A percentile compares a stretch with the other conserved stretches of the same genome.
phyloP scores from a whole-genome alignment of 1,139 yeast species.

The Suhomyces terraborum region DNA sequence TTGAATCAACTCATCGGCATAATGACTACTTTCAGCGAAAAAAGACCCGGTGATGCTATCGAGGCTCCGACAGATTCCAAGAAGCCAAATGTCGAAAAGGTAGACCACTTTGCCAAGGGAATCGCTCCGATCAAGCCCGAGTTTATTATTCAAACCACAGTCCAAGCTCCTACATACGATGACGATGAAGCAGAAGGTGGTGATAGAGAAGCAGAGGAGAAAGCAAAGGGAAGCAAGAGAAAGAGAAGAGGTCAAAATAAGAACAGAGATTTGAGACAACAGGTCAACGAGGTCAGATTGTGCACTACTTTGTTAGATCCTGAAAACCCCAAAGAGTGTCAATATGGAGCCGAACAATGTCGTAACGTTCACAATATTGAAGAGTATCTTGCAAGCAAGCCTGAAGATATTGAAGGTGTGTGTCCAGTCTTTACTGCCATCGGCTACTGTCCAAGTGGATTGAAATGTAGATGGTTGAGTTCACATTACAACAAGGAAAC shows the following conservation, averaged over 20 bases:
- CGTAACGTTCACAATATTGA: slow-evolving; percentile 74
- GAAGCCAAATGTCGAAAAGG: slow-evolving; percentile 23
- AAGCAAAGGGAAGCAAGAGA: slow-evolving; percentile 31
- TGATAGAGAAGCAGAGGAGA: slow-evolving; percentile 38
- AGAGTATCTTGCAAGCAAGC: slow-evolving; percentile 64
- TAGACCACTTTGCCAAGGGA: slow-evolving; percentile 41
- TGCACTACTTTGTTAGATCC: slow-evolving; percentile 67
- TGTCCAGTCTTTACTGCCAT: slow-evolving; percentile 85
- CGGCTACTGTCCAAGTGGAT: slow-evolving; percentile 91
- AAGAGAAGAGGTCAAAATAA: slow-evolving; percentile 86
- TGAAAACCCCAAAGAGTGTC: slow-evolving; percentile 50
- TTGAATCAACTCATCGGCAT: not conserved
- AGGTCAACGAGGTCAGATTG: slow-evolving; percentile 62
- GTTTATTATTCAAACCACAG: slow-evolving; percentile 40
- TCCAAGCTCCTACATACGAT: slow-evolving; percentile 47
- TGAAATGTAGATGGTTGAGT: slow-evolving; percentile 87
- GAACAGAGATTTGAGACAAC: slow-evolving; percentile 75
- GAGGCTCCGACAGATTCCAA: slow-evolving; percentile 24
- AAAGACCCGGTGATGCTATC: slow-evolving; percentile 23
- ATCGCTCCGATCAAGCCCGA: slow-evolving; percentile 69
- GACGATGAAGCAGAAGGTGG: slow-evolving; percentile 53
- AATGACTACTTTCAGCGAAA: slow-evolving; percentile 16
- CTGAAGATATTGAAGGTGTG: slow-evolving; percentile 65
- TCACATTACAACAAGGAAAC: slow-evolving; percentile 64
- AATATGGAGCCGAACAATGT: slow-evolving; percentile 72